Percentiles rank a stretch among this genome's conserved stretches.
Evolutionary conservation across 192 early-diverging fungal genomes (phyloP).

Genomic region (Dissophora ornata): DNA sequence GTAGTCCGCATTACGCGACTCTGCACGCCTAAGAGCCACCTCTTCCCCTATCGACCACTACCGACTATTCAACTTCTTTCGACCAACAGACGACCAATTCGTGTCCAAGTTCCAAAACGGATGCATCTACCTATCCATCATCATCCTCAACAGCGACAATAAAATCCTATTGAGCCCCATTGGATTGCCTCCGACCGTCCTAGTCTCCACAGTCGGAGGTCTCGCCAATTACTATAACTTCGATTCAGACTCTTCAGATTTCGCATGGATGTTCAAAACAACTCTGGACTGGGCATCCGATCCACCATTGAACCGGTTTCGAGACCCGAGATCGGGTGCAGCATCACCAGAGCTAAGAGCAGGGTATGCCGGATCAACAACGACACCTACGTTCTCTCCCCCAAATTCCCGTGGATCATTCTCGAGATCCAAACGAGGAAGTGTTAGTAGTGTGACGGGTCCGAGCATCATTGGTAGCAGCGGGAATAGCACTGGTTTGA

Average conservation of each 20-base stretch:
- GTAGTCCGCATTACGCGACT: slow-evolving; percentile 35
- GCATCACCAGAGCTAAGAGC: background rate
- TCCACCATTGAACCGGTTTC: background rate
- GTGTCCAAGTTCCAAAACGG: slow-evolving; percentile 50
- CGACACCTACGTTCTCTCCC: slow-evolving; percentile 16
- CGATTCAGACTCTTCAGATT: slow-evolving; percentile 47
- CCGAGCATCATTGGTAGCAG: slow-evolving; percentile 7
- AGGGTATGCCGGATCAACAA: background rate
- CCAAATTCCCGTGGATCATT: slow-evolving; percentile 27
- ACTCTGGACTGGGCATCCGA: slow-evolving; percentile 47
- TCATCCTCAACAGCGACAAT: slow-evolving; percentile 57
- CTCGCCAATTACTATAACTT: slow-evolving; percentile 43
- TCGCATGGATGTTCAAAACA: slow-evolving; percentile 53
- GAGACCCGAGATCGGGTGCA: background rate
- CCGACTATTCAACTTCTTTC: slow-evolving; percentile 43
- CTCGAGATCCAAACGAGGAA: slow-evolving; percentile 19
- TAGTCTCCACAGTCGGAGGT: slow-evolving; percentile 29
- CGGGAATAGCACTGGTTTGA: background rate
- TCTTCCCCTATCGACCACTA: slow-evolving; percentile 43
- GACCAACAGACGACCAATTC: slow-evolving; percentile 40
- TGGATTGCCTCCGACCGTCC: slow-evolving; percentile 36
- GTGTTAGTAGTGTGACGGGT: slow-evolving; percentile 9
- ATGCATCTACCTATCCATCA: slow-evolving; percentile 54
- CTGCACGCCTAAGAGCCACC: slow-evolving; percentile 17
- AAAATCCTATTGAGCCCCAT: slow-evolving; percentile 50